phyloP scores from a whole-genome alignment of 768 basidiomycete species.

The Lyophyllum atratum region DNA sequence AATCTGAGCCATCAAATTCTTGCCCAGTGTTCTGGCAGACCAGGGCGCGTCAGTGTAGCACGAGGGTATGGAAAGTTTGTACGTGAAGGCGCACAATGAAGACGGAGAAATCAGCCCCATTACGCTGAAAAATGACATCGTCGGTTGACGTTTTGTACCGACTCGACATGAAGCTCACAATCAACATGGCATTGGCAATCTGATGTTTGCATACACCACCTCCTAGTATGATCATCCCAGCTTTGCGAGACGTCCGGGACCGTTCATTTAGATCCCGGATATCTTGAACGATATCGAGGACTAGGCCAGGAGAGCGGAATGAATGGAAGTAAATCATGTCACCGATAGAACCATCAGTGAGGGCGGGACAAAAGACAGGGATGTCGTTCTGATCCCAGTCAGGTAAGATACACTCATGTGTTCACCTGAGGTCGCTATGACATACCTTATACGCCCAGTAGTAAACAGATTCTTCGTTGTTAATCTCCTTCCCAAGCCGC shows the following conservation, averaged over 20 bases:
- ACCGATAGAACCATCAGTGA: slow-evolving; percentile 97
- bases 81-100: slow-evolving; percentile 76
- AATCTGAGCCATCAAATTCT: slow-evolving; percentile 98
- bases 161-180: slow-evolving; percentile 53
- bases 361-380: slow-evolving; percentile 96
- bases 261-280: slow-evolving; percentile 91
- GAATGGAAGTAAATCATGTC: slow-evolving; percentile 99
- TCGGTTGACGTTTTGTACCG: slow-evolving; percentile 5
- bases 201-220: slow-evolving; percentile 99
- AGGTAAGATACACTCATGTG: slow-evolving; percentile 3
- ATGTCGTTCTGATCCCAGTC: slow-evolving; percentile 84
- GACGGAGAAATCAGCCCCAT: slow-evolving; percentile 97
- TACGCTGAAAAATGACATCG: slow-evolving; percentile 58
- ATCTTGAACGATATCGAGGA: slow-evolving; percentile 93
- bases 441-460: slow-evolving; percentile 98
- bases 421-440: slow-evolving; percentile 31
- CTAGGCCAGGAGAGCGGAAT: slow-evolving; percentile 80
- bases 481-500: slow-evolving; percentile 94
- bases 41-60: neutral
- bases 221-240: slow-evolving; percentile 97
- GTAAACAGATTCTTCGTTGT: slow-evolving; percentile 96
- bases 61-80: neutral
- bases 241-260: slow-evolving; percentile 83
- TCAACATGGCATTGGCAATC: slow-evolving; percentile 99
- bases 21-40: slow-evolving; percentile 87